Conservation (phyloP, 345 rosid species). For the Boechera stricta region DNA sequence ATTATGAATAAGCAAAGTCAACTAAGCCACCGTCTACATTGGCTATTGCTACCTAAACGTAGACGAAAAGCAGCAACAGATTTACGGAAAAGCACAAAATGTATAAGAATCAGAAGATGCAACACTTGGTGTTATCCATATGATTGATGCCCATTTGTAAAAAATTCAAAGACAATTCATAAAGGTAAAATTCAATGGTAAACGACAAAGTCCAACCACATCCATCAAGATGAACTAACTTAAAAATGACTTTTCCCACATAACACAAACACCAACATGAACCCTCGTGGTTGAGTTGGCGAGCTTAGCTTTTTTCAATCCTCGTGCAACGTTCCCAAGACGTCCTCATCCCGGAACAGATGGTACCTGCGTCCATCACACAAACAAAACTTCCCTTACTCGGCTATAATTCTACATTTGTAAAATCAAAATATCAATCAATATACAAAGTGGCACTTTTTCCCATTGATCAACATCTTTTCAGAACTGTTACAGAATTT, state of each 20-base stretch:
- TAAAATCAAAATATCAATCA: background rate
- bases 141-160: constrained; percentile 12
- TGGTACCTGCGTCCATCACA: constrained; percentile 56
- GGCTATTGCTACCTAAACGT: background rate
- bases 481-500: background rate
- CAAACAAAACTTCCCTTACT: background rate
- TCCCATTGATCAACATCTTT: background rate
- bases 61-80: background rate
- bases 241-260: constrained; percentile 6
- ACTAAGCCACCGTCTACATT: background rate
- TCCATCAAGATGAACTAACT: constrained; percentile 16
- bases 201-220: constrained; percentile 24
- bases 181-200: constrained; percentile 12
- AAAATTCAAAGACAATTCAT: background rate
- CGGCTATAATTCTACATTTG: background rate
- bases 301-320: constrained; percentile 26
- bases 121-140: background rate
- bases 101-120: constrained; percentile 7
- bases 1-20: background rate
- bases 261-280: background rate
- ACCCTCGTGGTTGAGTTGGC: background rate
- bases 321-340: constrained; percentile 80
- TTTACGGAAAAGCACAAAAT: background rate
- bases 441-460: background rate
- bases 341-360: constrained; percentile 80